phyloP scores from a whole-genome alignment of 441 rosid species.

The Brassica hybrid region DNA sequence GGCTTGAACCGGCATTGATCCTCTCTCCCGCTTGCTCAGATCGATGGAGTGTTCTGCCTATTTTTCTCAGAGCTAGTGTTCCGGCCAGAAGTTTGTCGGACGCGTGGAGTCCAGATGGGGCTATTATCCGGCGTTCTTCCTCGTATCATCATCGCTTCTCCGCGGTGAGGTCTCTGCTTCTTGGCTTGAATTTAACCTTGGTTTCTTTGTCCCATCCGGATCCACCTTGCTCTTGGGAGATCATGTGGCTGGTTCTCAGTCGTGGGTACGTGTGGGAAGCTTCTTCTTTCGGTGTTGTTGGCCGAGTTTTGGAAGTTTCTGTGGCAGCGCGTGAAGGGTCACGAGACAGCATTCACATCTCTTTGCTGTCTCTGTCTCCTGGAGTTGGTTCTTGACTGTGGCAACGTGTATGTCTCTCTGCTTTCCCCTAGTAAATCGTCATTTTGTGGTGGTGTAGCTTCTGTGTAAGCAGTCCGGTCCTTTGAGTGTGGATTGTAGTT shows the following conservation, averaged over 20 bases:
- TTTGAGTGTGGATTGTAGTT: not conserved
- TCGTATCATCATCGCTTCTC: no score
- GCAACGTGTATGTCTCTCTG: not conserved
- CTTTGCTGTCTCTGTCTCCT: not conserved
- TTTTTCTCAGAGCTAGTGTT: no score
- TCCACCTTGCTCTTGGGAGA: not conserved
- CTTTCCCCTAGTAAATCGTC: not conserved
- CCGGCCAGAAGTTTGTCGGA: no score
- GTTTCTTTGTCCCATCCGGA: not conserved
- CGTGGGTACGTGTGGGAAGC: not conserved
- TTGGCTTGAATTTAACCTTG: not conserved
- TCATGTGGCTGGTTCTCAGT: not conserved
- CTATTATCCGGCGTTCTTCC: no score
- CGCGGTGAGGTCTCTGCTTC: not conserved
- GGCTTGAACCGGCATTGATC: no score
- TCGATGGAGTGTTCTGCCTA: no score
- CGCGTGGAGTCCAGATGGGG: no score
- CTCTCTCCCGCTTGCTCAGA: no score
- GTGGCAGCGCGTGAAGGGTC: not conserved
- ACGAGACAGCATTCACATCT: not conserved
- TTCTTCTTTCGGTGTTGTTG: not conserved
- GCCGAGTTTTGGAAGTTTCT: not conserved
- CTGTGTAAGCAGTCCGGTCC: not conserved
- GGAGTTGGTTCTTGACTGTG: not conserved
- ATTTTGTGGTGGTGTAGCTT: not conserved